Base-by-base conservation (phyloP, 441 rosid genomes). In the Corymbia citriodora region DNA sequence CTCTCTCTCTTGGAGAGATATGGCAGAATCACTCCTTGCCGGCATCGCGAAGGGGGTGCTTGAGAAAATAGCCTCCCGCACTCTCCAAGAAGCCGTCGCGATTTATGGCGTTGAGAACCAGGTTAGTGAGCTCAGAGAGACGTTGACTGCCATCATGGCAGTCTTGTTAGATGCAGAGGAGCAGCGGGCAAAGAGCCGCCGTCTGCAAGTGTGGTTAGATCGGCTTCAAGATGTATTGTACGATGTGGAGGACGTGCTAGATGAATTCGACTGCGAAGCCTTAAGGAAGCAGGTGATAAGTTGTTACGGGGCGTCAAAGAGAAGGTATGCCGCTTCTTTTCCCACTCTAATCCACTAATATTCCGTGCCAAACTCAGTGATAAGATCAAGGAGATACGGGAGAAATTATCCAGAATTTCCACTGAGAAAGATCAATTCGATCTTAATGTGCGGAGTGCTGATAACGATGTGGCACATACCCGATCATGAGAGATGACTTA, bases 361-460 rank as follows among this genome's bases (percentile, higher is more conserved):
- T 0, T 72, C 27, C 82, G 27, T 19, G 81, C 14, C 9, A 33
- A 70, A 17, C 25, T 70, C 14, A 36, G 15, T 10, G 4, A 0
- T 36, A 72, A 36, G 21, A 12, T 72, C 15, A 3, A 36, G 49
- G 9, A 72, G 27, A 72, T 72, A 9, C 6, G 15, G 25, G 17
- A 36, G 40, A 72, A 13, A 36, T 72, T 72, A 10, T 72, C 82
- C 15, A 72, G 1, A 72, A 72, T 72, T 19, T 36, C 82, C 49
- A 0, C 0, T 5, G 8, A 72, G 82, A 72, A 36, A 36, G 49
- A 18, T 36, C 49, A 72, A 19, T 19, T 36, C 0, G 2, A 6
- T 19, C 82, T 72, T 72, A 3, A 3, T 10, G 49, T 7, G 4
- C 2, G 5, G 49, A 72, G 49, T 36, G 49, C 5, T 2, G 1